phyloP scores from a whole-genome alignment of 352 stramenopile genomes.

The Peronospora destructor region DNA sequence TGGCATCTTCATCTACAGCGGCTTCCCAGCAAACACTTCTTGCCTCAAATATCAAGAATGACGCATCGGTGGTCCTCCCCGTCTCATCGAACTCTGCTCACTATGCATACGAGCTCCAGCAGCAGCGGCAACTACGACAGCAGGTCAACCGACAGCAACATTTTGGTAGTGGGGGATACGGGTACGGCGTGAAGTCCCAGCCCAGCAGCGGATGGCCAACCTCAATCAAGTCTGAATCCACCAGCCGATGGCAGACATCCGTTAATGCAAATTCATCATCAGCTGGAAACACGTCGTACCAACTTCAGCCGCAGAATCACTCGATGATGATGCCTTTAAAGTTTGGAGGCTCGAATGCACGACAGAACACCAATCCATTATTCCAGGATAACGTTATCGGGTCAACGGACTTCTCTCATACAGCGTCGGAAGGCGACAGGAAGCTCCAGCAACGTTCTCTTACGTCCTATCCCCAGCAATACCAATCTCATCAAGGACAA shows the following conservation, averaged over 20 bases:
- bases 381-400: constrained; percentile 15
- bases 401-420: constrained; percentile 25
- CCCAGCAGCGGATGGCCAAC: constrained; percentile 14
- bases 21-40: constrained; percentile 15
- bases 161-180: constrained; percentile 7
- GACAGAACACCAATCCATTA: constrained; percentile 2
- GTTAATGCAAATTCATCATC: constrained; percentile 14
- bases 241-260: constrained; percentile 13
- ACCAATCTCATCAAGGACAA: constrained; percentile 24
- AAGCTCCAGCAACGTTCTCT: constrained; percentile 16
- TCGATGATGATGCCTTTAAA: constrained; percentile 37
- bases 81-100: constrained; percentile 27
- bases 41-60: constrained; percentile 20
- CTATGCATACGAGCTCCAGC: constrained; percentile 22
- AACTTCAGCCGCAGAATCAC: constrained; percentile 11
- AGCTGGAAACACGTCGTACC: constrained; percentile 8
- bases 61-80: constrained; percentile 29
- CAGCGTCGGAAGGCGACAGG: constrained; percentile 10
- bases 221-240: constrained; percentile 11
- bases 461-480: constrained; percentile 19
- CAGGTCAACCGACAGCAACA: constrained; percentile 17
- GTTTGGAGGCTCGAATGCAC: constrained; percentile 21
- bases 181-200: constrained; percentile 16
- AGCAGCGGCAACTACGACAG: constrained; percentile 19
- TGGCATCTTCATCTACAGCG: constrained; percentile 17